Evolutionary conservation across 768 basidiomycete species (phyloP), one percentile per base, ranked within the genome.

Genomic region (Trametes maxima): DNA sequence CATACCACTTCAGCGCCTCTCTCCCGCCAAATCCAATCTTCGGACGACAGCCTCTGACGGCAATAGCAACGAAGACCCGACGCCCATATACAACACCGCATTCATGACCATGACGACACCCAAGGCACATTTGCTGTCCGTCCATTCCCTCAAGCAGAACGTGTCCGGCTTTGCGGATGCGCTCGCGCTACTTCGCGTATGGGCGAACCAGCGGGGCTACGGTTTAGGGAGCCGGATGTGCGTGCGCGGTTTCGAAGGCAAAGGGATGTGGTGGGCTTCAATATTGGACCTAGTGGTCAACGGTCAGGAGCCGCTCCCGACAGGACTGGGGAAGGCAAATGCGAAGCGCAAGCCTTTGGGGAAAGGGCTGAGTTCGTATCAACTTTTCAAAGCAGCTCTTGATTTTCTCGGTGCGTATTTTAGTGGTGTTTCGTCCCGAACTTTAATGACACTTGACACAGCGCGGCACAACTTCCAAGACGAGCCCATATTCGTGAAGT

Each of bases 161-260:
- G 74, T 76, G 11, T 80, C 89, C 0, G 80, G 86, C 0, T 94
- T 92, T 71, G 72, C 74, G 1, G 88, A 95, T 52, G 92, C 92
- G 0, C 72, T 94, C 10, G 80, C 89, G 0, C 79, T 98, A 0
- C 82, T 98, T 16, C 84, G 93, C 11, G 82, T 95, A 16, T 99
- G 97, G 97, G 92, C 92, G 1, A 86, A 87, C 51, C 90, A 95
- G 67, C 80, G 95, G 43, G 94, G 94, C 0, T 94, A 88, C 65
- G 81, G 85, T 2, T 79, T 81, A 62, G 85, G 88, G 12, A 72
- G 75, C 3, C 74, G 78, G 43, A 69, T 84, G 62, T 88, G 85
- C 66, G 77, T 91, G 3, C 77, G 81, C 16, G 92, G 92, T 16
- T 95, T 88, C 69, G 89, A 86, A 68, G 81, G 80, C 7, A 77